Evolutionary conservation across 352 stramenopile genomes (phyloP).

Genomic region (Pseudoperonospora humuli): DNA sequence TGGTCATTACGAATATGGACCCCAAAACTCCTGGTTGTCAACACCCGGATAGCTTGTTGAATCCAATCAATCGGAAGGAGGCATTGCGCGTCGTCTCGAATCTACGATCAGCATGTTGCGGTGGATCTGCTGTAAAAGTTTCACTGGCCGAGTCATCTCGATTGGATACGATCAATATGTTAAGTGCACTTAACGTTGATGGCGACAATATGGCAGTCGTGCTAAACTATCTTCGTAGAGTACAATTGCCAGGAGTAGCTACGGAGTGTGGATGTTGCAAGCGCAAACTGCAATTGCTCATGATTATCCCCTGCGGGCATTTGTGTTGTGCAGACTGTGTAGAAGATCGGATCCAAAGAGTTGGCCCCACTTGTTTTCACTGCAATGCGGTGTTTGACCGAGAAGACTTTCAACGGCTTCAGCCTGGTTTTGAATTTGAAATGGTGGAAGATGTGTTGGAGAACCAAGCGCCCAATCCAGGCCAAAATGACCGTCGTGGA

Average conservation of each 20-base stretch:
- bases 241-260: conserved; percentile 28
- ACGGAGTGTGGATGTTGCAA: conserved; percentile 81
- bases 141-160: conserved; percentile 31
- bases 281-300: conserved; percentile 77
- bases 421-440: conserved; percentile 79
- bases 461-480: conserved; percentile 9
- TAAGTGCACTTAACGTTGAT: conserved; percentile 31
- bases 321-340: conserved; percentile 91
- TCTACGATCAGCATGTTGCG: conserved; percentile 51
- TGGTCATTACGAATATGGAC: conserved; percentile 75
- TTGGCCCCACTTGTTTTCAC: conserved; percentile 43
- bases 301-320: conserved; percentile 89
- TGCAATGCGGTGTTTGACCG: conserved; percentile 64
- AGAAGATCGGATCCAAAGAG: conserved; percentile 50
- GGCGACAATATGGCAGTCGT: conserved; percentile 32
- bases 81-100: conserved; percentile 52
- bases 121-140: conserved; percentile 38
- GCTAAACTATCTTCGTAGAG: conserved; percentile 50
- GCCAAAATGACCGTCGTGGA: conserved; percentile 17
- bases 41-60: conserved; percentile 68
- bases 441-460: conserved; percentile 23
- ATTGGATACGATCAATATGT: conserved; percentile 59
- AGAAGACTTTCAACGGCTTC: conserved; percentile 85
- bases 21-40: conserved; percentile 42
- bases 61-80: conserved; percentile 58